Percentiles rank a stretch among this genome's conserved stretches.
Conservation (phyloP, 2,329 filamentous ascomycete genomes). For the Aspergillus ustus region DNA sequence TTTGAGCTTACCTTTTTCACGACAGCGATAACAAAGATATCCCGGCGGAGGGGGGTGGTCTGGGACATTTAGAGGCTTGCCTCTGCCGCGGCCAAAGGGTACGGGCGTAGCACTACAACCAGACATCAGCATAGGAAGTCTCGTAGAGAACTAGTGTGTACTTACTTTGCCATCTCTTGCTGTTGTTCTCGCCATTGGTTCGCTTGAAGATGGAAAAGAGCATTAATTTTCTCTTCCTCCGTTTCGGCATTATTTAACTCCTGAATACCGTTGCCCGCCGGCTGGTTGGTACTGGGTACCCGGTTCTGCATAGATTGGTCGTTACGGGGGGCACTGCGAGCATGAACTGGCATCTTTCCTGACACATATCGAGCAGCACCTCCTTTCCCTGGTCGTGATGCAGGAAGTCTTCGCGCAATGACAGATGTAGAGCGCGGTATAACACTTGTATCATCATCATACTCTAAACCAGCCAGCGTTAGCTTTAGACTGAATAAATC, state of each 20-base stretch:
- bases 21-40: constrained; percentile 95
- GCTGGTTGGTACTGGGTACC: constrained; percentile 40
- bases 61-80: constrained; percentile 69
- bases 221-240: constrained; percentile 90
- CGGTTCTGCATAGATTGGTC: constrained; percentile 57
- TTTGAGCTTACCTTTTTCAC: constrained; percentile 71
- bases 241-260: constrained; percentile 81
- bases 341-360: constrained; percentile 89
- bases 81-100: constrained; percentile 45
- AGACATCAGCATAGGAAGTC: constrained; percentile 36
- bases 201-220: constrained; percentile 87
- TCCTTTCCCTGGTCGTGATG: constrained; percentile 82
- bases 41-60: constrained; percentile 91
- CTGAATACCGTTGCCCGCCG: constrained; percentile 59
- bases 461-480: constrained; percentile 64
- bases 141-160: not conserved
- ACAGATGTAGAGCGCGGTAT: constrained; percentile 95
- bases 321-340: constrained; percentile 75
- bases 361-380: constrained; percentile 93
- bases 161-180: constrained; percentile 84
- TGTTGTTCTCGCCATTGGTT: constrained; percentile 94
- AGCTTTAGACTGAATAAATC: not conserved
- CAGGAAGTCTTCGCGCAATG: constrained; percentile 83
- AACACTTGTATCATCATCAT: constrained; percentile 97
- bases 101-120: constrained; percentile 49